phyloP scores from a whole-genome alignment of 164 flowering plant genomes.

The Vitis labrusca region DNA sequence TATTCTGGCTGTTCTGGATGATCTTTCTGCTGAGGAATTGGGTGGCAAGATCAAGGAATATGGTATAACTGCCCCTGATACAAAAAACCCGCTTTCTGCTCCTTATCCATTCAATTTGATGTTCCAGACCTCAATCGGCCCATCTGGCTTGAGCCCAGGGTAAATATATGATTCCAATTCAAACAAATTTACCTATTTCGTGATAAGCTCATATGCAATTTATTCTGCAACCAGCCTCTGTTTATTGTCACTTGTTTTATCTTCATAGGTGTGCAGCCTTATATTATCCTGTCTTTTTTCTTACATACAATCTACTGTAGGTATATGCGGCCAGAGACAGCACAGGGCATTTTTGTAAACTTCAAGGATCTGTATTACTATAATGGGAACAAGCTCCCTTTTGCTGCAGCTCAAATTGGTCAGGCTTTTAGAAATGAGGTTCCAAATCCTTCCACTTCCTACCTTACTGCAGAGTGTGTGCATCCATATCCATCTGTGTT shows the following conservation, averaged over 20 bases:
- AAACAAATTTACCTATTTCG: too few species aligned
- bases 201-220: too few species aligned
- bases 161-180: constrained; percentile 21
- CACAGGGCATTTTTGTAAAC: constrained; percentile 99
- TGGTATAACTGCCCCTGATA: constrained; percentile 92
- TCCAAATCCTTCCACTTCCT: neutral
- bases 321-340: constrained; percentile 98
- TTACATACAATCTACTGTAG: constrained; percentile 32
- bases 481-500: neutral
- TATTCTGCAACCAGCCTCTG: too few species aligned
- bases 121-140: constrained; percentile 97
- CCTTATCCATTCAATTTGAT: constrained; percentile 97
- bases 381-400: constrained; percentile 95
- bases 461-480: neutral
- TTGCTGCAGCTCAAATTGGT: constrained; percentile 99
- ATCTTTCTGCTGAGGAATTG: constrained; percentile 75
- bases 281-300: neutral
- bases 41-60: constrained; percentile 91
- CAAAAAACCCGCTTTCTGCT: constrained; percentile 90
- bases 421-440: constrained; percentile 99
- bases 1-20: constrained; percentile 83
- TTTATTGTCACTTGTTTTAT: too few species aligned
- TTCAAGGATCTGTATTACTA: constrained; percentile 92
- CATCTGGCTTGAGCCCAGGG: constrained; percentile 87
- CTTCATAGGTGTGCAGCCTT: too few species aligned